Conservation (phyloP, 2,329 filamentous ascomycete species). For the Aspergillus pseudoterreus region DNA sequence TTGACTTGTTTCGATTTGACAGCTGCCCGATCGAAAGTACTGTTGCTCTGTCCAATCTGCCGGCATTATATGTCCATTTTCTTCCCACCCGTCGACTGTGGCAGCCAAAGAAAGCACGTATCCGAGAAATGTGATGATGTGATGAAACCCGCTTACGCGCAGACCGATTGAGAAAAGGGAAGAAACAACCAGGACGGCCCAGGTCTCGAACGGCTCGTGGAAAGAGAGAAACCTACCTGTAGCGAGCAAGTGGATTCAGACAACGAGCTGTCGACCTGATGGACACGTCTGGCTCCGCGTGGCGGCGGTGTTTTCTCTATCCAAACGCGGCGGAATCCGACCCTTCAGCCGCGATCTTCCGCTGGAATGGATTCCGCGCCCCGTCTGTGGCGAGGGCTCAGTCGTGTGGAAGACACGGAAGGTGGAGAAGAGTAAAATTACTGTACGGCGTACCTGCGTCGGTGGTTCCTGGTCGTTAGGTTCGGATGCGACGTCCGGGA, state of each 20-base stretch:
- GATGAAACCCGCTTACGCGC: conserved; percentile 9
- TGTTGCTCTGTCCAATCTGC: background rate
- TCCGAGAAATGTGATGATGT: background rate
- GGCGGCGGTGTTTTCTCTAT: conserved; percentile 1
- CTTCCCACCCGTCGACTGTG: background rate
- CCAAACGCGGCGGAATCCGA: background rate
- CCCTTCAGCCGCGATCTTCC: conserved; percentile 5
- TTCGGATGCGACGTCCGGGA: no score
- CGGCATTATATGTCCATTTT: background rate
- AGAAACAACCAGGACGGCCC: background rate
- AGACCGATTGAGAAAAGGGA: background rate
- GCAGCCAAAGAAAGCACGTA: background rate
- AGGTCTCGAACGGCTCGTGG: background rate
- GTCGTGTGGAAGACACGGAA: background rate
- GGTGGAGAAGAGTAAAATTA: background rate
- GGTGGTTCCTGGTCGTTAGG: background rate
- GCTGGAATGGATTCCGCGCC: conserved; percentile 3
- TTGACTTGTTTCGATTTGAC: background rate
- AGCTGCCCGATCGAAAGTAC: background rate
- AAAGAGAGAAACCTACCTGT: background rate
- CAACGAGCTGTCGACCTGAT: background rate
- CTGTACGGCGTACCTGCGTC: background rate
- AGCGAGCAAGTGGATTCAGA: background rate
- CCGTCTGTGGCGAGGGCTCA: conserved; percentile 6
- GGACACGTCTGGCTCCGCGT: background rate